Conservation (phyloP, 73 alveolate species). For the Uronychia binucleata region DNA sequence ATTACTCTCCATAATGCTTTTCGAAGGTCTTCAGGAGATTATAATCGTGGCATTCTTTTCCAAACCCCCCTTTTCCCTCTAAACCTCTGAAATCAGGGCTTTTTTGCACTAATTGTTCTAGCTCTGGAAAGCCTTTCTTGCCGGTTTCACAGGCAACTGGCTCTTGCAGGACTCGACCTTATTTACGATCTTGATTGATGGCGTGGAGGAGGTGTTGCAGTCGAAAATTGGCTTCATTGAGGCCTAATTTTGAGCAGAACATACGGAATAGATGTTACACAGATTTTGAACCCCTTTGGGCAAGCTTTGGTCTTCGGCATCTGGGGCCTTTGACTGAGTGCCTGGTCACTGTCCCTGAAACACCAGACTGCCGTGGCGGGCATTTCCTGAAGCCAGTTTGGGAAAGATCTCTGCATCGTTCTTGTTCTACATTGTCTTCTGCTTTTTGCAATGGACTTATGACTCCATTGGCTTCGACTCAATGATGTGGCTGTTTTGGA, state of each 20-base stretch:
- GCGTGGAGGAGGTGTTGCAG: background rate
- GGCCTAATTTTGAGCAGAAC: background rate
- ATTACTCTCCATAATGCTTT: too few relatives aligned
- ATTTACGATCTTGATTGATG: background rate
- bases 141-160: background rate
- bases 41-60: too few relatives aligned
- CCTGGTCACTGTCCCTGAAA: too few relatives aligned
- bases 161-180: background rate
- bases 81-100: too few relatives aligned
- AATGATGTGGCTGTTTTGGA: too few relatives aligned
- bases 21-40: too few relatives aligned
- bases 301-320: background rate
- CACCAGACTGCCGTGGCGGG: too few relatives aligned
- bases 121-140: background rate
- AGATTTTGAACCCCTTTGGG: background rate
- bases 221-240: background rate
- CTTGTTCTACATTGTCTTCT: background rate
- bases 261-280: background rate
- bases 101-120: too few relatives aligned
- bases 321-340: background rate
- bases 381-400: too few relatives aligned
- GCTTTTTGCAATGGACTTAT: background rate
- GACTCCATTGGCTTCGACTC: background rate
- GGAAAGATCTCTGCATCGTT: too few relatives aligned
- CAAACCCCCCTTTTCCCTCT: too few relatives aligned